Evolutionary conservation across 2,329 filamentous ascomycete genomes (phyloP).

Genomic region (Cladosporium velox): DNA sequence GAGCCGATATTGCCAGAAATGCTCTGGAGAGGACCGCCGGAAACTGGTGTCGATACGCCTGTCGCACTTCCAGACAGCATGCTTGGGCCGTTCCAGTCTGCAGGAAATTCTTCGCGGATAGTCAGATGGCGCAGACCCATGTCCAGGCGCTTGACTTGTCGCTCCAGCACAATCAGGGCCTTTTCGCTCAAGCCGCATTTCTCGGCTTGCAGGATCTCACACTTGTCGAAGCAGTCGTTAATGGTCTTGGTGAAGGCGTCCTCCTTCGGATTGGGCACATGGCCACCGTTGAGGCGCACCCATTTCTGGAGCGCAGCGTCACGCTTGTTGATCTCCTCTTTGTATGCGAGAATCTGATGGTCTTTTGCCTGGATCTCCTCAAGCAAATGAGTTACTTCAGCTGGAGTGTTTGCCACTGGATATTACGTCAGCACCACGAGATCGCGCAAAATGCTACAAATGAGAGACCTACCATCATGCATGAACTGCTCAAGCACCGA

Average conservation of each 20-base stretch:
- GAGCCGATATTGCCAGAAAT: slow-evolving; percentile 57
- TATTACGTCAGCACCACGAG: neutral
- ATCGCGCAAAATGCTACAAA: neutral
- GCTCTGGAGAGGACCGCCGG: slow-evolving; percentile 54
- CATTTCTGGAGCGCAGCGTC: slow-evolving; percentile 78
- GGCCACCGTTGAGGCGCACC: slow-evolving; percentile 74
- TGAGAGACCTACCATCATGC: slow-evolving; percentile 56
- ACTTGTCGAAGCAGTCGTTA: slow-evolving; percentile 66
- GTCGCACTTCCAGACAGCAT: slow-evolving; percentile 50
- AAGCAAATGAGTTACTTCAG: slow-evolving; percentile 79
- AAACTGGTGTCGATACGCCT: slow-evolving; percentile 36
- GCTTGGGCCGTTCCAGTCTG: slow-evolving; percentile 61
- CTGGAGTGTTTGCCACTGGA: slow-evolving; percentile 72
- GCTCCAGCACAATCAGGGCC: slow-evolving; percentile 62
- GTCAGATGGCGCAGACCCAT: slow-evolving; percentile 62
- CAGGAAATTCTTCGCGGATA: slow-evolving; percentile 60
- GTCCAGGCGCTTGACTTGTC: slow-evolving; percentile 64
- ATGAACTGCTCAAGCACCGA: slow-evolving; percentile 78
- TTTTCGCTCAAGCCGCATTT: slow-evolving; percentile 72
- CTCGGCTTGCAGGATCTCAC: slow-evolving; percentile 71
- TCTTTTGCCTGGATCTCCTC: slow-evolving; percentile 84
- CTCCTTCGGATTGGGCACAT: slow-evolving; percentile 74
- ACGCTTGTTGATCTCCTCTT: slow-evolving; percentile 68
- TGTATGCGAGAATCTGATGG: slow-evolving; percentile 67
- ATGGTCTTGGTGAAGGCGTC: slow-evolving; percentile 67